Evolutionary conservation across 441 rosid species (phyloP).

Genomic region (Jatropha podagrica): DNA sequence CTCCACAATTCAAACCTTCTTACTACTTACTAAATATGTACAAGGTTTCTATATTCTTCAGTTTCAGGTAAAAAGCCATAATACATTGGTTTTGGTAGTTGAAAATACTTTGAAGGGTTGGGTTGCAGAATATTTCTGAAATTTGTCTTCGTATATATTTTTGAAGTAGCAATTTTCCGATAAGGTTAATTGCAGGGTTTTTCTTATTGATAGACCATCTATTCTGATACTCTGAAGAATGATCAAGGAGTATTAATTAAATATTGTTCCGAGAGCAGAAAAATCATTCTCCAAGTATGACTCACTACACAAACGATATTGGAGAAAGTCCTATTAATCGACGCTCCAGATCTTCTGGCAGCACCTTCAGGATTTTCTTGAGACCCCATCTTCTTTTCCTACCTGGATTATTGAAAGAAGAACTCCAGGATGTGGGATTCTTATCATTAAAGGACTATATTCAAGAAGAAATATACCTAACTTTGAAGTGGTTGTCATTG

Average conservation of each 20-base stretch:
- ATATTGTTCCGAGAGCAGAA: conserved; percentile 16
- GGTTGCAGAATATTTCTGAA: too few relatives aligned
- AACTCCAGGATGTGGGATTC: conserved; percentile 30
- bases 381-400: conserved; percentile 31
- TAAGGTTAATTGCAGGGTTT: too few relatives aligned
- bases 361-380: conserved; percentile 37
- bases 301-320: conserved; percentile 20
- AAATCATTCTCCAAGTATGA: conserved; percentile 35
- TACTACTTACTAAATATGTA: conserved; percentile 13
- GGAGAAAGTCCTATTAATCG: conserved; percentile 25
- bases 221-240: too few relatives aligned
- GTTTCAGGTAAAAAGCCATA: conserved; percentile 20
- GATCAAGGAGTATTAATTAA: background rate
- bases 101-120: too few relatives aligned
- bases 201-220: too few relatives aligned
- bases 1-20: conserved; percentile 15
- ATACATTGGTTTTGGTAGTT: too few relatives aligned
- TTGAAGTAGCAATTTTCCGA: too few relatives aligned
- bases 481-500: conserved; percentile 35
- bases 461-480: conserved; percentile 36
- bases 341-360: conserved; percentile 31
- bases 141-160: too few relatives aligned
- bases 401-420: conserved; percentile 28
- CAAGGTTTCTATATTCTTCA: conserved; percentile 23
- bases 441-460: conserved; percentile 25